Base-by-base conservation (phyloP, 208 protist genomes). In the Wallacemonas collosoma region DNA sequence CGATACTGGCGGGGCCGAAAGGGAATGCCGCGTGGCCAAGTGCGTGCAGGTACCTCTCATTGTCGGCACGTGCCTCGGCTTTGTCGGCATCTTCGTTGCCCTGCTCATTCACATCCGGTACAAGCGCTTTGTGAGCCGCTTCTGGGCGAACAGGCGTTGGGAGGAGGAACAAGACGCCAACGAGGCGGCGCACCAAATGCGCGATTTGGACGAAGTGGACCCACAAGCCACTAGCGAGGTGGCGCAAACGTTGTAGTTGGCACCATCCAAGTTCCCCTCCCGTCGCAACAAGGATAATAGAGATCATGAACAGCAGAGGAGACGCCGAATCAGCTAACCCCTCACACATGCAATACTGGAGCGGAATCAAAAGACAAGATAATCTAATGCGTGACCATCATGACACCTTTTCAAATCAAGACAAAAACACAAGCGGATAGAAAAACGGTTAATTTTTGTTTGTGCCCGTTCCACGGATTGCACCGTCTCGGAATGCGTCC, bases 31-130 rank as follows among this genome's bases (percentile, higher is more conserved):
- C 64, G 41, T 40, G 41, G 39, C 51, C 4, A 48, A 65, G 56
- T 84, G 85, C 75, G 82, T 87, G 48, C 73, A 70, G 51, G 69
- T 81, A 62, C 82, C 82, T 2, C 51, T 90, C 43, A 84, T 90
- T 56, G 82, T 87, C 2, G 60, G 68, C 17, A 87, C 81, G 17
- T 78, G 70, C 53, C 55, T 83, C 17, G 72, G 70, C 57, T 71
- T 73, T 1, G 55, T 73, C 9, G 80, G 82, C 9, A 66, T 81
- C 60, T 41, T 90, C 12, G 73, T 82, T 47, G 74, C 77, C 3
- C 36, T 60, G 12, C 36, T 80, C 17, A 72, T 86, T 2, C 85
- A 90, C 73, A 38, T 85, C 38, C 82, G 85, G 41, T 86, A 90
- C 79, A 57, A 68, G 47, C 75, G 73, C 38, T 90, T 83, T 53